phyloP scores from a whole-genome alignment of 2,329 filamentous ascomycete genomes.

The Karstenula rhodostoma region DNA sequence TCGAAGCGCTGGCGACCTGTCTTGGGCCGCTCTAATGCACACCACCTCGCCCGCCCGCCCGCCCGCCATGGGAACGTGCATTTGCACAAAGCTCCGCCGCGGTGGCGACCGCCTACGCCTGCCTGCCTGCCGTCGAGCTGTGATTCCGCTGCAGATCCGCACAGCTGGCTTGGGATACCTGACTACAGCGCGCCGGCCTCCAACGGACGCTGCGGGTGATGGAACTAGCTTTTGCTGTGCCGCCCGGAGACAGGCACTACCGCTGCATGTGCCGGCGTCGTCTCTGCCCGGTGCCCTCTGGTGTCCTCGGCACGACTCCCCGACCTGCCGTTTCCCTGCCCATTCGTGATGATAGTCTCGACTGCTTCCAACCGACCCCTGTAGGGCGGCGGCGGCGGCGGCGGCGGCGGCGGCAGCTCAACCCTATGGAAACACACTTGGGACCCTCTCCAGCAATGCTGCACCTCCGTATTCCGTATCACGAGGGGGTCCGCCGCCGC shows the following conservation, averaged over 20 bases:
- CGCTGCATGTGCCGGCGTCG: constrained; percentile 3
- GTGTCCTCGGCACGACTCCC: neutral
- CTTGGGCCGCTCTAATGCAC: constrained; percentile 8
- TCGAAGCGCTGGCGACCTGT: constrained; percentile 10
- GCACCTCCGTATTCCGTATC: neutral
- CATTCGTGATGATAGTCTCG: neutral
- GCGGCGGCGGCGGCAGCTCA: too few relatives aligned
- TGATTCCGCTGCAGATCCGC: constrained; percentile 17
- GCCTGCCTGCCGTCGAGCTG: constrained; percentile 16
- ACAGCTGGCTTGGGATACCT: constrained; percentile 15
- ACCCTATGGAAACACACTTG: neutral
- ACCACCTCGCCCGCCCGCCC: neutral
- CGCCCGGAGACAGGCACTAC: constrained; percentile 21
- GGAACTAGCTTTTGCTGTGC: constrained; percentile 30
- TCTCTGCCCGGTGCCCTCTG: neutral
- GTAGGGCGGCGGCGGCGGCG: too few relatives aligned
- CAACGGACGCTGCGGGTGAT: constrained; percentile 32
- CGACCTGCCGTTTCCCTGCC: neutral
- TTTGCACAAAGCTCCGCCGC: neutral
- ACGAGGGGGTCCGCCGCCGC: neutral
- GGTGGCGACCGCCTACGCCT: constrained; percentile 13
- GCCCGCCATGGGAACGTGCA: neutral
- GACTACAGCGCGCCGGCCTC: constrained; percentile 31
- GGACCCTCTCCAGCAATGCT: neutral
- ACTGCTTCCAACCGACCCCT: neutral